Conservation (phyloP, 495 filamentous ascomycete genomes). For the Lichina pygmaea region DNA sequence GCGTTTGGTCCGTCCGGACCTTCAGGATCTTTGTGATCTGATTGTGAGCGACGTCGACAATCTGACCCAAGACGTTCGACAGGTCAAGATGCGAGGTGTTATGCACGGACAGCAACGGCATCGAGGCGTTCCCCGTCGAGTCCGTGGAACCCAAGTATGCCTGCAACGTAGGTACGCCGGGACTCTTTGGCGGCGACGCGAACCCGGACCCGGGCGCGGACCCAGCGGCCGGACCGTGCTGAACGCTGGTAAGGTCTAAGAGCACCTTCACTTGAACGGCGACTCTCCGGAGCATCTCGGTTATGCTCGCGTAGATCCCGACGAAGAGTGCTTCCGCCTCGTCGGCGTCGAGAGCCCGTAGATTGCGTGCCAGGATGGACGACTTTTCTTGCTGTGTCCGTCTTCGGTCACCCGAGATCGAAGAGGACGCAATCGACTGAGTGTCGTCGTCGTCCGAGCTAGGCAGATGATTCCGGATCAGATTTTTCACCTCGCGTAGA, state of each 20-base stretch:
- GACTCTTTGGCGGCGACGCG: slow-evolving; percentile 14
- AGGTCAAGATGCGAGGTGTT: slow-evolving; percentile 78
- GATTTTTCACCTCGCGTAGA: slow-evolving; percentile 58
- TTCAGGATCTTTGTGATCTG: slow-evolving; percentile 80
- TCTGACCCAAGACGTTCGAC: slow-evolving; percentile 78
- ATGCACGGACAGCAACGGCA: slow-evolving; percentile 13
- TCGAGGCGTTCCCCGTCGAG: neutral
- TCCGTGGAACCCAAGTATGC: neutral
- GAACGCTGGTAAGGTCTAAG: slow-evolving; percentile 74
- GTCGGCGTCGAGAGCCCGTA: slow-evolving; percentile 56
- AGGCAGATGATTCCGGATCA: slow-evolving; percentile 67
- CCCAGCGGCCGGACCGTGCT: slow-evolving; percentile 13
- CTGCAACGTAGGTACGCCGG: slow-evolving; percentile 6
- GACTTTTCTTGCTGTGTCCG: slow-evolving; percentile 71
- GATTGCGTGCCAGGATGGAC: slow-evolving; percentile 65
- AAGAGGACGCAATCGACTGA: slow-evolving; percentile 69
- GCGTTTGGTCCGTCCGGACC: slow-evolving; percentile 66
- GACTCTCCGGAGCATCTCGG: slow-evolving; percentile 62
- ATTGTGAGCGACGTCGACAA: slow-evolving; percentile 76
- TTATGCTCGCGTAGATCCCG: slow-evolving; percentile 60
- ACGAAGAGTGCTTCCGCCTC: slow-evolving; percentile 70
- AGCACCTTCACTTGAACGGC: slow-evolving; percentile 82
- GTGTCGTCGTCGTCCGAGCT: slow-evolving; percentile 83
- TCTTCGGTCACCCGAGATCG: slow-evolving; percentile 46
- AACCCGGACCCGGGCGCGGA: neutral